Conservation (phyloP, 1,284 basidiomycete species). For the Cutaneotrichosporon sp. region DNA sequence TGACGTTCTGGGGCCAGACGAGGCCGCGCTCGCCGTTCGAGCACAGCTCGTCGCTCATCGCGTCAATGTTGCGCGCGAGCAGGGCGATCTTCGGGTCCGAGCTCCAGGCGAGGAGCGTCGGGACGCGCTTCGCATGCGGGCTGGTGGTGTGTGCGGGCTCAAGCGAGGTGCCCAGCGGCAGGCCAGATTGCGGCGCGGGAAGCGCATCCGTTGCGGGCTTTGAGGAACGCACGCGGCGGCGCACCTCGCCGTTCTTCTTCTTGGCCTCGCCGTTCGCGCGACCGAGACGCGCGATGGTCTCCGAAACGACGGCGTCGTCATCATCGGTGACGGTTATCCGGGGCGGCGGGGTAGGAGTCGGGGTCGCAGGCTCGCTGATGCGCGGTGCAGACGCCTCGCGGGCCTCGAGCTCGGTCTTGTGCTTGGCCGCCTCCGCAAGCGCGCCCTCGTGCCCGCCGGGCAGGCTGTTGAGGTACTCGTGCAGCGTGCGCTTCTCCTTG, state of each 20-base stretch:
- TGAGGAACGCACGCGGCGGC: constrained; percentile 8
- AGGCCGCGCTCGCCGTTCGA: constrained; percentile 64
- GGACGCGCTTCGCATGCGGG: constrained; percentile 49
- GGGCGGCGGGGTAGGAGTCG: constrained; percentile 59
- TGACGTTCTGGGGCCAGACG: constrained; percentile 85
- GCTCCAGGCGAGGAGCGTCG: constrained; percentile 69
- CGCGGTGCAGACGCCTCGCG: constrained; percentile 38
- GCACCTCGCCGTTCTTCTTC: constrained; percentile 1
- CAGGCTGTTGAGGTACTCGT: constrained; percentile 33
- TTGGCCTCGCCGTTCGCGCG: not conserved
- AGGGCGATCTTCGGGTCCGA: constrained; percentile 67
- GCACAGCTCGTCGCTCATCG: constrained; percentile 74
- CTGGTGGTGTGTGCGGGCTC: constrained; percentile 44
- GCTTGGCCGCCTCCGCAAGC: constrained; percentile 38
- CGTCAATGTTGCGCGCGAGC: constrained; percentile 74
- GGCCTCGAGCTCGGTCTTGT: constrained; percentile 35
- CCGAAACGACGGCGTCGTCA: not conserved
- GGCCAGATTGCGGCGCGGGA: constrained; percentile 34
- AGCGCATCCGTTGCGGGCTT: constrained; percentile 37
- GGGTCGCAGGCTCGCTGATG: constrained; percentile 36
- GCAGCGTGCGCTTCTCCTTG: constrained; percentile 40
- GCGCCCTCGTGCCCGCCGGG: constrained; percentile 45
- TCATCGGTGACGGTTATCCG: constrained; percentile 59
- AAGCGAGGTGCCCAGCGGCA: constrained; percentile 51
- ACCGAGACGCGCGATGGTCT: constrained; percentile 2